Percentiles rank a stretch among this genome's conserved stretches.
Evolutionary conservation across 352 stramenopile genomes (phyloP).

Genomic region (Pythium oligandrum): DNA sequence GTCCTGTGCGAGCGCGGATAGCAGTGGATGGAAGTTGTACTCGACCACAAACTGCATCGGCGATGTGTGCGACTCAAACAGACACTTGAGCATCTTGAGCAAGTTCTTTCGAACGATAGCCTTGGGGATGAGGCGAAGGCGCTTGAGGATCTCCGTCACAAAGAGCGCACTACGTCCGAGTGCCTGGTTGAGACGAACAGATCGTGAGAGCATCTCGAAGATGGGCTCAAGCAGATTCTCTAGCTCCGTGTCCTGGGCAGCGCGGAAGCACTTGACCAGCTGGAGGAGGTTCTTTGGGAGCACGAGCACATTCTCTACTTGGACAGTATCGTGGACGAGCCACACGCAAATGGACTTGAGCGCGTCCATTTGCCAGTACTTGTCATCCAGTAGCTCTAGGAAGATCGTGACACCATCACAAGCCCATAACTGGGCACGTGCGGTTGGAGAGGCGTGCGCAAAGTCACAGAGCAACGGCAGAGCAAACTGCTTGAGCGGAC

Average conservation of each 20-base stretch:
- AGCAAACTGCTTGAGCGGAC: constrained; percentile 90
- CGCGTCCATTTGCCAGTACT: constrained; percentile 88
- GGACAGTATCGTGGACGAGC: constrained; percentile 78
- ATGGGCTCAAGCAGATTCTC: constrained; percentile 79
- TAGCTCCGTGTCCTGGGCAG: constrained; percentile 62
- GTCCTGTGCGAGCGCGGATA: constrained; percentile 79
- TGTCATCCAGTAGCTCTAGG: constrained; percentile 82
- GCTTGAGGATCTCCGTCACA: constrained; percentile 76
- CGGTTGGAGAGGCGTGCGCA: constrained; percentile 83
- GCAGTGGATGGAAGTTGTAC: constrained; percentile 80
- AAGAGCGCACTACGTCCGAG: constrained; percentile 83
- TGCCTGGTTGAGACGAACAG: constrained; percentile 77
- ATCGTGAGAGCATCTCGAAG: constrained; percentile 75
- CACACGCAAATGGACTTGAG: constrained; percentile 87
- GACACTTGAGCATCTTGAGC: constrained; percentile 89
- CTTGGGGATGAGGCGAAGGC: constrained; percentile 76
- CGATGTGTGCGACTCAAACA: constrained; percentile 86
- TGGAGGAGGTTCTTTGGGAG: constrained; percentile 59
- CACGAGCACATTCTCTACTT: constrained; percentile 80
- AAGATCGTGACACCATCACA: constrained; percentile 83
- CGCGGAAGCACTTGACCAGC: constrained; percentile 66
- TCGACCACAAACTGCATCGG: constrained; percentile 85
- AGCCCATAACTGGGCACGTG: constrained; percentile 81
- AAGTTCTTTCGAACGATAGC: constrained; percentile 89
- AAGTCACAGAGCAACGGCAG: constrained; percentile 90